phyloP scores from a whole-genome alignment of 2,329 filamentous ascomycete species.

The Emergomyces orientalis region DNA sequence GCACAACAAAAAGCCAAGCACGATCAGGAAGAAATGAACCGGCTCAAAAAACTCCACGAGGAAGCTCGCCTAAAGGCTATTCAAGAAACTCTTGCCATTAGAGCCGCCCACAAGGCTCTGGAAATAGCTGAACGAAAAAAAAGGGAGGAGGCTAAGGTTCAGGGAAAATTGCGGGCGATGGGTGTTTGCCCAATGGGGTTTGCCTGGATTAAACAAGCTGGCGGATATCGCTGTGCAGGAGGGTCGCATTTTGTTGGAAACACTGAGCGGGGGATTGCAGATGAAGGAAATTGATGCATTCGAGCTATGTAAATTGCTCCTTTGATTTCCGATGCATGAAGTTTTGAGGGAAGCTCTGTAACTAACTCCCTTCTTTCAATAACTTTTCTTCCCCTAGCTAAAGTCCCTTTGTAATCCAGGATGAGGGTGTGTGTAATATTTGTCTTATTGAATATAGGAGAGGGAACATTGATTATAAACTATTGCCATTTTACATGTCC shows the following conservation, averaged over 20 bases:
- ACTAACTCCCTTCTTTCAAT: neutral
- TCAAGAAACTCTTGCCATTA: conserved; percentile 30
- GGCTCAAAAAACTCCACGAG: conserved; percentile 16
- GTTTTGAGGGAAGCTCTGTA: neutral
- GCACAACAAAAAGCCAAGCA: neutral
- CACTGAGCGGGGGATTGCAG: conserved; percentile 19
- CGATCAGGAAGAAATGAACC: neutral
- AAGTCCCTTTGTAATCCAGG: neutral
- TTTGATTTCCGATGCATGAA: neutral
- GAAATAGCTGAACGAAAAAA: conserved; percentile 28
- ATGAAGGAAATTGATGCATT: neutral
- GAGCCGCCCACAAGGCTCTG: conserved; percentile 34
- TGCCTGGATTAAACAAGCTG: conserved; percentile 50
- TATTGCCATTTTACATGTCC: neutral
- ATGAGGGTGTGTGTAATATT: neutral
- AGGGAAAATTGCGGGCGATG: conserved; percentile 43
- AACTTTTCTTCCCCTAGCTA: neutral
- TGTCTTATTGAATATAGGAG: neutral
- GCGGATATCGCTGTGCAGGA: conserved; percentile 54
- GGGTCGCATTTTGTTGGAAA: conserved; percentile 49
- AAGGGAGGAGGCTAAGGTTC: conserved; percentile 33
- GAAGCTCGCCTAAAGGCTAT: conserved; percentile 20
- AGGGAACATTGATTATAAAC: neutral
- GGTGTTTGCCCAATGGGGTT: conserved; percentile 51
- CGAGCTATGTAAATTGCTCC: neutral